phyloP scores from a whole-genome alignment of 768 basidiomycete genomes.

The Pleurotus sapidus region DNA sequence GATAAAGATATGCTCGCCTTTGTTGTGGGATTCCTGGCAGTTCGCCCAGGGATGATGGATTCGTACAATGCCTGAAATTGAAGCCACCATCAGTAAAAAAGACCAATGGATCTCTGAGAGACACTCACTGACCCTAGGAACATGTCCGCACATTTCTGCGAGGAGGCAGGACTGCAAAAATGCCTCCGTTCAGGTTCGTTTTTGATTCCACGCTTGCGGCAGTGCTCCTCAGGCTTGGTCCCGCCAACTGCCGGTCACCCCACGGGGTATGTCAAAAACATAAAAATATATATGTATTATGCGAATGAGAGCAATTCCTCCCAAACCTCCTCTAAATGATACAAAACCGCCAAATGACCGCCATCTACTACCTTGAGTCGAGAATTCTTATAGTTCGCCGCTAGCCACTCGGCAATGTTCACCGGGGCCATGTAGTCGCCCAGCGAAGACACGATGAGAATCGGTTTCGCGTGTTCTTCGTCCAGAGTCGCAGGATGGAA shows the following conservation, averaged over 20 bases:
- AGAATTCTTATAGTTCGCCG: conserved; percentile 36
- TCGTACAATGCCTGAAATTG: background rate
- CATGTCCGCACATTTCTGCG: background rate
- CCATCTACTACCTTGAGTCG: conserved; percentile 31
- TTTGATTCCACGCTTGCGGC: background rate
- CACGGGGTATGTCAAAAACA: background rate
- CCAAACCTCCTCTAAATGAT: conserved; percentile 36
- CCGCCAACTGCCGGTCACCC: background rate
- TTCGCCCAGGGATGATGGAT: background rate
- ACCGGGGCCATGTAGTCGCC: conserved; percentile 32
- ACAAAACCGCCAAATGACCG: conserved; percentile 37
- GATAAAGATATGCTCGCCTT: background rate
- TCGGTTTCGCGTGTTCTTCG: conserved; percentile 32
- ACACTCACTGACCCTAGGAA: background rate
- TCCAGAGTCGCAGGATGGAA: conserved; percentile 36
- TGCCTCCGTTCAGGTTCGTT: background rate
- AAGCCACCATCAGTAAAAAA: background rate
- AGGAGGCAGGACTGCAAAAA: background rate
- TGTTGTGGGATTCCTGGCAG: background rate
- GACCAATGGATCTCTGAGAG: background rate
- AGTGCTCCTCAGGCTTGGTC: background rate
- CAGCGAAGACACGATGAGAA: conserved; percentile 32
- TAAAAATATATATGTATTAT: background rate
- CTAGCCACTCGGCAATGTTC: conserved; percentile 34
- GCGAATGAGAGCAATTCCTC: conserved; percentile 16